Evolutionary conservation across 2,329 filamentous ascomycete species (phyloP), one percentile per base, ranked within the genome.

Genomic region (Escovopsis sp.): DNA sequence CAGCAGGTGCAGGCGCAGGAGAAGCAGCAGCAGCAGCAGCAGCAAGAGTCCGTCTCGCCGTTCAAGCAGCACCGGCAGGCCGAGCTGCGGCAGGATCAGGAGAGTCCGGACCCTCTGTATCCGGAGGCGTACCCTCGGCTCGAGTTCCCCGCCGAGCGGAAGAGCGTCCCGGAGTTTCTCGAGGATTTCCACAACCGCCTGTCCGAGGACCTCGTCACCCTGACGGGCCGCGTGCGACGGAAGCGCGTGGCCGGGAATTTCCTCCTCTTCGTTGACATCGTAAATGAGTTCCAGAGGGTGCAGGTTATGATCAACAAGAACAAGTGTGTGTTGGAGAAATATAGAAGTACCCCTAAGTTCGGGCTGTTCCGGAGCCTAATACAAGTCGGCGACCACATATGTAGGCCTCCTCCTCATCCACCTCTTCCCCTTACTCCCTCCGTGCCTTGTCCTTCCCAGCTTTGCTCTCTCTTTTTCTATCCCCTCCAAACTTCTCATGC

Each of bases 231-330:
- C 52, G 68, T 94, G 43, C 66, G 69, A 48, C 76, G 76, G 32
- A 70, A 81, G 51, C 80, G 84, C 42, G 65, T 72, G 33, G 70
- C 75, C 36, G 78, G 87, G 45, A 77, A 73, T 46, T 84, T 81
- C 57, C 74, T 98, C 46, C 65, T 85, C 43, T 98, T 98, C 56
- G 56, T 94, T 45, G 81, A 90, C 57, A 61, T 96, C 34, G 65
- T 76, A 45, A 76, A 85, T 53, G 75, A 84, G 51, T 79, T 76
- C 38, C 61, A 74, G 45, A 72, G 68, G 43, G 57, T 92, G 25
- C 90, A 98, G 58, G 68, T 78, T 41, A 75, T 93, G 62, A 69
- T 81, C 55, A 81, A 82, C 56, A 66, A 77, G 46, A 65, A 66
- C 39, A 70, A 65, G 41, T 65, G 48, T 41, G 42, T 58, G 38